Base-by-base conservation (phyloP, 352 stramenopile genomes). In the Phytopythium vexans region DNA sequence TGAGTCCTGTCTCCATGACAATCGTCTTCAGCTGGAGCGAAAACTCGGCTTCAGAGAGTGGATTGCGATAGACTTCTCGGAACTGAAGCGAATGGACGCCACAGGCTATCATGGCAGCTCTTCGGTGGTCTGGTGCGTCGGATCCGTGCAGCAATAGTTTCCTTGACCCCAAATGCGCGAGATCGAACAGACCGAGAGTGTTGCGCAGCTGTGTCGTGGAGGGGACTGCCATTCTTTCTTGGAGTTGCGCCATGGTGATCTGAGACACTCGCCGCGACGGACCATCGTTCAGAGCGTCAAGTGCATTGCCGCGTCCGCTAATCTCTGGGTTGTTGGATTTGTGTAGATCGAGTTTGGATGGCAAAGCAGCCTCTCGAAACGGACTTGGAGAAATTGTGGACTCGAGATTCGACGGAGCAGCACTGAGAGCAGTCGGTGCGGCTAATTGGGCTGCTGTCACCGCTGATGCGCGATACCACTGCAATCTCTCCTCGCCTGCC, bases 51-150 rank as follows among this genome's bases (percentile, higher is more conserved):
- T 66, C 36, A 31, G 47, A 62, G 8, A 79, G 40, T 16, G 73
- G 58, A 0, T 74, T 45, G 5, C 21, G 21, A 27, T 56, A 60
- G 3, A 84, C 42, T 52, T 88, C 77, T 8, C 66, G 67, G 37
- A 77, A 86, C 15, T 84, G 72, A 36, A 86, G 80, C 8, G 74
- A 77, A n/a, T 76, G 52, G 1, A 66, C 62, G 11, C 77, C 70
- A 42, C 74, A 84, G 6, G 74, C 72, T n/a, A 84, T 56, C 53
- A 82, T 75, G 5, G 61, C 73, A 1, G 74, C 64, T 16, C 70
- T 74, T 12, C 74, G 60, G 15, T 70, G 62, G 27, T 70, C 70
- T 8, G 62, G 67, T 8, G 67, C 66, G 15, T 85, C 74, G 1
- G 60, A 64, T 12, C 77, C 77, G 34, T 48, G 70, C 11, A 88